Evolutionary conservation across 768 basidiomycete genomes (phyloP).

Genomic region (Pholiota conissans): DNA sequence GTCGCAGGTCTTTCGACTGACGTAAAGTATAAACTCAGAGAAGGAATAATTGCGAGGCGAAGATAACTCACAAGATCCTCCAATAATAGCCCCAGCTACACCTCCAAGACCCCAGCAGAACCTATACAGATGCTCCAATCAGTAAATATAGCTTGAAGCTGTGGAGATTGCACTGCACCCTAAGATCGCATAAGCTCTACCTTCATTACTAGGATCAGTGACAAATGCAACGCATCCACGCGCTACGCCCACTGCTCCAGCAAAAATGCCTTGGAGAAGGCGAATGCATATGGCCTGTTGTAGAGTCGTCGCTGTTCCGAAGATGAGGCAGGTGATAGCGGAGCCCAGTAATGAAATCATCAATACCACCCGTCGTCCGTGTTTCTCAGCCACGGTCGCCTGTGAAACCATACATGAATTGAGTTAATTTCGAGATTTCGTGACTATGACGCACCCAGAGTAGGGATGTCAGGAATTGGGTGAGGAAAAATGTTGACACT

Average conservation of each 20-base stretch:
- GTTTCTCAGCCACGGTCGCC: slow-evolving; percentile 93
- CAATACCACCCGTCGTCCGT: slow-evolving; percentile 84
- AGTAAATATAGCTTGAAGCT: slow-evolving; percentile 1
- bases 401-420: slow-evolving; percentile 25
- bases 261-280: slow-evolving; percentile 90
- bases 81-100: slow-evolving; percentile 85
- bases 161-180: slow-evolving; percentile 50
- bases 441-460: slow-evolving; percentile 66
- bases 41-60: slow-evolving; percentile 6
- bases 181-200: slow-evolving; percentile 90
- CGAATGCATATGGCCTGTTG: slow-evolving; percentile 83
- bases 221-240: slow-evolving; percentile 84
- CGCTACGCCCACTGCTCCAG: slow-evolving; percentile 93
- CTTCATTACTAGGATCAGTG: slow-evolving; percentile 91
- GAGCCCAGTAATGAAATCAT: slow-evolving; percentile 85
- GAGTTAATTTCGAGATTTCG: slow-evolving; percentile 10
- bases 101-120: slow-evolving; percentile 98
- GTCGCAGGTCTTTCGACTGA: slow-evolving; percentile 79
- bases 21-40: slow-evolving; percentile 15
- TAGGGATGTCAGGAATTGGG: slow-evolving; percentile 93
- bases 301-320: slow-evolving; percentile 75
- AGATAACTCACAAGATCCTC: slow-evolving; percentile 70
- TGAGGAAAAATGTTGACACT: slow-evolving; percentile 89
- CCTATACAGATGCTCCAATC: slow-evolving; percentile 32
- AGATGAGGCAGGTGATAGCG: slow-evolving; percentile 72